Conservation (phyloP, 139 green algal species). For the Dunaliella primolecta region DNA sequence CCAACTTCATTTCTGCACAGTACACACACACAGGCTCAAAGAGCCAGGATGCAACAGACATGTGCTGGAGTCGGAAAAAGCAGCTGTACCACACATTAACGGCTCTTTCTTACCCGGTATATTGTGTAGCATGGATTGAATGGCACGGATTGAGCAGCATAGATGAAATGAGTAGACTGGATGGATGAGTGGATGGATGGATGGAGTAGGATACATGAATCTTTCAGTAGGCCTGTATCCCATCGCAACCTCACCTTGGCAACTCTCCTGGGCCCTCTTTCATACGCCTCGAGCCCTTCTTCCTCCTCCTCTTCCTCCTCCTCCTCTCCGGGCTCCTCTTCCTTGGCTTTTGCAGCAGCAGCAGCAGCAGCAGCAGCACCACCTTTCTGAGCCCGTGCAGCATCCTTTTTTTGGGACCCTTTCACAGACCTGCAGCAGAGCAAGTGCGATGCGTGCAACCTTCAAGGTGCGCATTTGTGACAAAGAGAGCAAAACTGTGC, state of each 20-base stretch:
- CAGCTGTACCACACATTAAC: constrained; percentile 3
- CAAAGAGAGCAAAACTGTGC: neutral
- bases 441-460: too few species aligned
- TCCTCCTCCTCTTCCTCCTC: constrained; percentile 19
- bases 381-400: too few species aligned
- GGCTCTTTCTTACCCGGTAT: neutral
- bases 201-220: neutral
- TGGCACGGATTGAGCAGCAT: neutral
- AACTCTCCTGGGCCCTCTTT: neutral
- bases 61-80: too few species aligned
- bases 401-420: constrained; percentile 17
- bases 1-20: too few species aligned
- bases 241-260: constrained; percentile 16
- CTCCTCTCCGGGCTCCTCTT: neutral
- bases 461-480: neutral
- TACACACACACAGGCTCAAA: too few species aligned
- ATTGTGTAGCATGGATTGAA: neutral
- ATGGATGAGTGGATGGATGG: neutral
- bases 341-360: neutral
- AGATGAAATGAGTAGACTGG: neutral
- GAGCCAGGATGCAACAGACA: too few species aligned
- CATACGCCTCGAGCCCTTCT: constrained; percentile 7
- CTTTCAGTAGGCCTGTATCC: neutral
- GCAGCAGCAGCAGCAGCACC: neutral
- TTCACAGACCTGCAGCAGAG: constrained; percentile 15